These are phyloP conservation scores for Gillenia trifoliata DNA, from an alignment of 306 rosid species.

Conservation along the genomic window DNA sequence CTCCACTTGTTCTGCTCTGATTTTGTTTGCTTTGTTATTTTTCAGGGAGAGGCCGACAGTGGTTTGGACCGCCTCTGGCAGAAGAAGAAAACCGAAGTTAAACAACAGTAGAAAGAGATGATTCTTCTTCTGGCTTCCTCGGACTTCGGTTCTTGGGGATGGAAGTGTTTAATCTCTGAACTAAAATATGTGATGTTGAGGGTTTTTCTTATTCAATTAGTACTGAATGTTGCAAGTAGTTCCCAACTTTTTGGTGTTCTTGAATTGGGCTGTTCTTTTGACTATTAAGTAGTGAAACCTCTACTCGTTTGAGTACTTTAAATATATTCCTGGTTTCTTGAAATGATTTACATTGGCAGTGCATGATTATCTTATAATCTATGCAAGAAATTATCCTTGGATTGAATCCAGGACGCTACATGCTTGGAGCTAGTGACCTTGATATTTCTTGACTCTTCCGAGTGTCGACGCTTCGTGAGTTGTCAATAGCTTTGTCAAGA, in stretches of 20 bases:
- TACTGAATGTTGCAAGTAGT: not conserved
- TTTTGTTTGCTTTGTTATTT: not conserved
- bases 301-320: not conserved
- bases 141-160: not conserved
- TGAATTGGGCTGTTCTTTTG: not conserved
- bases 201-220: not conserved
- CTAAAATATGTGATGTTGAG: not conserved
- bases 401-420: not conserved
- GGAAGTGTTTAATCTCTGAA: not conserved
- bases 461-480: not conserved
- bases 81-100: constrained; percentile 46
- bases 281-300: not conserved
- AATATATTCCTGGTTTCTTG: not conserved
- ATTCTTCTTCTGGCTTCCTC: not conserved
- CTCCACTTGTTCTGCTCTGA: not conserved
- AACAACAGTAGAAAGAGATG: constrained; percentile 32
- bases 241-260: not conserved
- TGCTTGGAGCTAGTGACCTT: not conserved
- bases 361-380: not conserved
- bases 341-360: not conserved
- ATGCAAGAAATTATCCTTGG: not conserved
- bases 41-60: constrained; percentile 59
- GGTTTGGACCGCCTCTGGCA: constrained; percentile 54
- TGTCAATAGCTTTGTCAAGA: not conserved
- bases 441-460: no score